These are phyloP conservation scores for Acanthamoeba healyi DNA, from an alignment of 208 protist genomes.

Conservation along the genomic window DNA sequence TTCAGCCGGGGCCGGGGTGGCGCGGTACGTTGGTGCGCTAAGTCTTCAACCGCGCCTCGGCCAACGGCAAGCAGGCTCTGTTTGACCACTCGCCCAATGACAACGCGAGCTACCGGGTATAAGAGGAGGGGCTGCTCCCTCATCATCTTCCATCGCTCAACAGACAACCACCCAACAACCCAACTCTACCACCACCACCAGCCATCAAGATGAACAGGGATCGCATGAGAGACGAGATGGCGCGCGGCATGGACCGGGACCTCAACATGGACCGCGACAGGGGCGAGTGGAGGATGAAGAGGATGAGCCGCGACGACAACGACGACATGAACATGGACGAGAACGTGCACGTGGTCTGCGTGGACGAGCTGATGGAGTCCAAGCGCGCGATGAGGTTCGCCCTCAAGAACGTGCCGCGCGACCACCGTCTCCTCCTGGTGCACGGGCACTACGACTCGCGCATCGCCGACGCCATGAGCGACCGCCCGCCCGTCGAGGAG, in stretches of 20 bases:
- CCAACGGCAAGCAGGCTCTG: no score
- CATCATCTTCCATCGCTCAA: not conserved
- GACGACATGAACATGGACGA: not conserved
- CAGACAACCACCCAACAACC: not conserved
- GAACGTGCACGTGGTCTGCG: conserved; percentile 37
- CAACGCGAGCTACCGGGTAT: no score
- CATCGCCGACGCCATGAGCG: not conserved
- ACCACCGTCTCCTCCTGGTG: conserved; percentile 35
- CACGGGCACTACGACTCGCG: not conserved
- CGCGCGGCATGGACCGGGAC: not conserved
- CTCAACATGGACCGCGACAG: no score
- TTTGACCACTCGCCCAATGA: no score
- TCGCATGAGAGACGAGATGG: no score
- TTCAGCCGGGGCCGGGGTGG: no score
- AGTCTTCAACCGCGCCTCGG: no score
- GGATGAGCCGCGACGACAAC: not conserved
- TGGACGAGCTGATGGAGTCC: conserved; percentile 42
- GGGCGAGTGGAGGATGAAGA: not conserved
- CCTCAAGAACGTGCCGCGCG: conserved; percentile 17
- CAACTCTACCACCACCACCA: not conserved
- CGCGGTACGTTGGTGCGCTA: no score
- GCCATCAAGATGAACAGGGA: not conserved
- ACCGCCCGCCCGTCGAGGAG: not conserved
- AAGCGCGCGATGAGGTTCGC: conserved; percentile 9
- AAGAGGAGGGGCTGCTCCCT: no score